Conservation (phyloP, 2,329 filamentous ascomycete genomes). For the Ilyonectria destructans region DNA sequence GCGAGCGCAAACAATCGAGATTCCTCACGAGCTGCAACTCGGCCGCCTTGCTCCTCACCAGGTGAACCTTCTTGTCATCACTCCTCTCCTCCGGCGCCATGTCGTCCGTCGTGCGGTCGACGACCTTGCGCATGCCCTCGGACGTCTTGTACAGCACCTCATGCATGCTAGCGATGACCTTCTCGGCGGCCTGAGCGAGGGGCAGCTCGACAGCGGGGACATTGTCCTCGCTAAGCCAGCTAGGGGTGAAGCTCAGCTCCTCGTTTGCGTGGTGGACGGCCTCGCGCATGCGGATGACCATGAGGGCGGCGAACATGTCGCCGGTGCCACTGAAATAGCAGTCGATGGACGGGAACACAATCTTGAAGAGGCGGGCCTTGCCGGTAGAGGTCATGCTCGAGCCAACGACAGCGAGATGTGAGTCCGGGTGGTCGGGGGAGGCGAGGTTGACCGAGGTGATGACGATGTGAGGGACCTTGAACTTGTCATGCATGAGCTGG, state of each 20-base stretch:
- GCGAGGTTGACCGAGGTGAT: slow-evolving; percentile 90
- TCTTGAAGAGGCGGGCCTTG: slow-evolving; percentile 86
- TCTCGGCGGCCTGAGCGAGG: slow-evolving; percentile 86
- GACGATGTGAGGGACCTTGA: slow-evolving; percentile 88
- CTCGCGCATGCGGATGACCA: slow-evolving; percentile 89
- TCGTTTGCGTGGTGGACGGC: slow-evolving; percentile 69
- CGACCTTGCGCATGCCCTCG: slow-evolving; percentile 71
- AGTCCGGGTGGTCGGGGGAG: slow-evolving; percentile 64
- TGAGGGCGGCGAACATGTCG: slow-evolving; percentile 97
- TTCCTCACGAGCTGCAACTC: slow-evolving; percentile 90
- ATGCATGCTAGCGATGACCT: slow-evolving; percentile 94
- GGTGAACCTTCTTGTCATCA: slow-evolving; percentile 72
- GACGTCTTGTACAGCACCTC: slow-evolving; percentile 82
- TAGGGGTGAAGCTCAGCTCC: slow-evolving; percentile 67
- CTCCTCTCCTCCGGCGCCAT: slow-evolving; percentile 63
- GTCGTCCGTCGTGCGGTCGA: slow-evolving; percentile 61
- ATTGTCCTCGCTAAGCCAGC: slow-evolving; percentile 85
- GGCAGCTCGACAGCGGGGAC: slow-evolving; percentile 82
- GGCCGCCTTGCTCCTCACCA: slow-evolving; percentile 85
- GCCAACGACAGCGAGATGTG: slow-evolving; percentile 81
- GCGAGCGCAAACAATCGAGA: slow-evolving; percentile 77
- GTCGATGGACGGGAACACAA: slow-evolving; percentile 89
- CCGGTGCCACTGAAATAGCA: slow-evolving; percentile 97
- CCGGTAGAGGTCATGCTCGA: slow-evolving; percentile 78
- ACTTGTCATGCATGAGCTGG: slow-evolving; percentile 81